Evolutionary conservation across 352 stramenopile genomes (phyloP).

Genomic region (Blastocystis sp.): DNA sequence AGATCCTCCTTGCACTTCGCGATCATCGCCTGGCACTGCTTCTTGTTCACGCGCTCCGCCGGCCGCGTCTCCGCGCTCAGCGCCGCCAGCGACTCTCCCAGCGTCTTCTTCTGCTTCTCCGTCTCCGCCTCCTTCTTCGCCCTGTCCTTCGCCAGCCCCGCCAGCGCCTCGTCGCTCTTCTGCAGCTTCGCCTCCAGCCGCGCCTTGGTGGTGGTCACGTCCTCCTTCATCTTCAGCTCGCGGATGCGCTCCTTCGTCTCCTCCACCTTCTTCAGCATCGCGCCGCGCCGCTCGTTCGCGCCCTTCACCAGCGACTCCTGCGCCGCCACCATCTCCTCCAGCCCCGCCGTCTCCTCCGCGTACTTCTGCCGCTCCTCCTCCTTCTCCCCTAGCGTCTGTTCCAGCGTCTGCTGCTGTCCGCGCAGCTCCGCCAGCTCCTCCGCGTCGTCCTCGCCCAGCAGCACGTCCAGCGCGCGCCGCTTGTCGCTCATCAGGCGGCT

Average conservation of each 20-base stretch:
- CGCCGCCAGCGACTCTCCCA: constrained; percentile 71
- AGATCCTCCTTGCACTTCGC: constrained; percentile 74
- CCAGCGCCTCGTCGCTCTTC: constrained; percentile 72
- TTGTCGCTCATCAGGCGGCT: background rate
- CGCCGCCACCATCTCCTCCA: background rate
- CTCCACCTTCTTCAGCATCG: background rate
- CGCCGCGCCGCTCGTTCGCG: background rate
- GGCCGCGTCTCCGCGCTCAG: constrained; percentile 69
- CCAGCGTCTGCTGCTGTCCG: background rate
- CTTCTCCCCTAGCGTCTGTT: background rate
- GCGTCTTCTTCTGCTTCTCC: constrained; percentile 69
- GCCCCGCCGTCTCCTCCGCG: background rate
- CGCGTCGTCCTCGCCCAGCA: background rate
- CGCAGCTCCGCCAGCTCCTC: constrained; percentile 4
- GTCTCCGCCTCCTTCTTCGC: constrained; percentile 72
- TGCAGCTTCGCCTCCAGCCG: constrained; percentile 72
- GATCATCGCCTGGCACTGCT: constrained; percentile 73
- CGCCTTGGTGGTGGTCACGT: background rate
- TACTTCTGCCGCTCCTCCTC: background rate
- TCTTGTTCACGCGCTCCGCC: constrained; percentile 74
- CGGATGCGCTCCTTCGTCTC: background rate
- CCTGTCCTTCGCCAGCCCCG: constrained; percentile 49
- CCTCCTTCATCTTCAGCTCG: background rate
- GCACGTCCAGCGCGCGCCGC: background rate
- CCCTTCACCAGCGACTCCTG: background rate